Percentiles rank a stretch among this genome's conserved stretches.
phyloP scores from a whole-genome alignment of 2,329 filamentous ascomycete genomes.

The Paraphaeosphaeria sporulosa region DNA sequence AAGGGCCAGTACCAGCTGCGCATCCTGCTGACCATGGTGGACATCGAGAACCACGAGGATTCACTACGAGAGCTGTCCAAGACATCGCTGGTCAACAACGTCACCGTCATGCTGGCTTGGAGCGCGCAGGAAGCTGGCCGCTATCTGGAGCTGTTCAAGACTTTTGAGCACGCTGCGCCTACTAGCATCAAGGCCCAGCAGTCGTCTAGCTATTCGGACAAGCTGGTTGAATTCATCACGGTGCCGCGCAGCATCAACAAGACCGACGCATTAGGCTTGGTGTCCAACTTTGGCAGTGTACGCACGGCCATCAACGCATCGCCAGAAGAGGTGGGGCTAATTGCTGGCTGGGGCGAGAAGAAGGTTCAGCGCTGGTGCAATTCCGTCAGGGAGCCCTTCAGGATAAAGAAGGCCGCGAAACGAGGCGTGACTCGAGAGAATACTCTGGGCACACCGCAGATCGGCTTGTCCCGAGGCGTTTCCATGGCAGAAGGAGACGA shows the following conservation, averaged over 20 bases:
- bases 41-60: constrained; percentile 94
- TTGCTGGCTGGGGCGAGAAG: constrained; percentile 94
- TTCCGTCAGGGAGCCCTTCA: constrained; percentile 84
- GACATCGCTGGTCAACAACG: constrained; percentile 88
- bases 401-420: constrained; percentile 74
- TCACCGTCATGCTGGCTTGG: constrained; percentile 94
- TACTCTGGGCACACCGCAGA: constrained; percentile 26
- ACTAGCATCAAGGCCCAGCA: constrained; percentile 86
- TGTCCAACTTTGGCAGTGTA: constrained; percentile 90
- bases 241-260: constrained; percentile 91
- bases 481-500: constrained; percentile 36
- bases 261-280: constrained; percentile 87
- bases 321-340: constrained; percentile 80
- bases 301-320: constrained; percentile 86
- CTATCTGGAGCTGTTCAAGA: constrained; percentile 95
- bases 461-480: constrained; percentile 36
- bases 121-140: constrained; percentile 90
- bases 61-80: constrained; percentile 89
- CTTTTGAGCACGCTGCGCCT: constrained; percentile 85
- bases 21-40: constrained; percentile 87
- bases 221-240: constrained; percentile 90
- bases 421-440: constrained; percentile 52
- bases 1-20: constrained; percentile 87
- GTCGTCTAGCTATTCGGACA: constrained; percentile 82
- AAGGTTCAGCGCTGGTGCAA: constrained; percentile 88